Conservation (phyloP, 1,139 yeast species). For the Candida sp. region DNA sequence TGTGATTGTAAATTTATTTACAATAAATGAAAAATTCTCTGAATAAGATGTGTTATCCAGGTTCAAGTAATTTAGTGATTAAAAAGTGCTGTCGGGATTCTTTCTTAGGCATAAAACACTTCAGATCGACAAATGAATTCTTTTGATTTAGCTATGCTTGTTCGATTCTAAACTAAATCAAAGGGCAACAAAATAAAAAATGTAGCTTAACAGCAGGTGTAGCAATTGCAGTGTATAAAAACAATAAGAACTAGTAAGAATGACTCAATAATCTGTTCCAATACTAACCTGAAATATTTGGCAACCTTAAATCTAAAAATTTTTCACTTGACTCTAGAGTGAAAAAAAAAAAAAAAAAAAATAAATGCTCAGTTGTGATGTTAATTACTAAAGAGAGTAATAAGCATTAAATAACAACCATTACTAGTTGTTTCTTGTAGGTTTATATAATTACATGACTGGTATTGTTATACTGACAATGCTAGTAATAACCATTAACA, state of each 20-base stretch:
- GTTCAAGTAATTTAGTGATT: constrained; percentile 33
- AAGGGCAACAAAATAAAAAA: background rate
- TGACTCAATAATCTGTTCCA: background rate
- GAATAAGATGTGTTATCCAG: constrained; percentile 34
- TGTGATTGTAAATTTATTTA: too few species aligned
- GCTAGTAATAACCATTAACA: too few species aligned
- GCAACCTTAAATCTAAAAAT: background rate
- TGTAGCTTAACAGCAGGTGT: background rate
- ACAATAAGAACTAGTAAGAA: background rate
- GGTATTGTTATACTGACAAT: too few species aligned
- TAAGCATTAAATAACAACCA: too few species aligned
- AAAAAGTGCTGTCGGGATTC: constrained; percentile 36
- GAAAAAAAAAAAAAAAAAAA: too few species aligned
- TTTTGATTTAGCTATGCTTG: background rate
- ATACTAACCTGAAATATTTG: background rate
- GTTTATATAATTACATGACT: too few species aligned
- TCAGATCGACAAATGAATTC: constrained; percentile 3
- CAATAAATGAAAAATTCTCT: background rate
- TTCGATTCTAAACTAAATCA: background rate
- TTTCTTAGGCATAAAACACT: constrained; percentile 45
- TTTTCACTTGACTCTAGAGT: too few species aligned
- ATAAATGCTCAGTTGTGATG: too few species aligned
- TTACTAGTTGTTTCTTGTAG: too few species aligned
- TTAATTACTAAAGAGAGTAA: too few species aligned
- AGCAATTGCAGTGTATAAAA: background rate